Evolutionary conservation across 768 basidiomycete species (phyloP).

Genomic region (Filobasidium floriforme): DNA sequence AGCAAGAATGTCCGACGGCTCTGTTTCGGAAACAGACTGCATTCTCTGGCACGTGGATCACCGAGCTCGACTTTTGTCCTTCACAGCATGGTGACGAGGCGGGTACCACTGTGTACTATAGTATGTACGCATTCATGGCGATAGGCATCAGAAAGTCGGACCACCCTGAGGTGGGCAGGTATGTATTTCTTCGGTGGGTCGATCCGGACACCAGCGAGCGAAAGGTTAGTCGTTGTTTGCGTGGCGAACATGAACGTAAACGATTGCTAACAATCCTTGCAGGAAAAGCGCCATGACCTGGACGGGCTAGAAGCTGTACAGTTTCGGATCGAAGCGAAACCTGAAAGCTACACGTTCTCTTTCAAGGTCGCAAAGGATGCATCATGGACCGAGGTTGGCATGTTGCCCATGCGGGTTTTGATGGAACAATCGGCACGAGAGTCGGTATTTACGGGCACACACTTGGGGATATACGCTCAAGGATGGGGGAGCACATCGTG

Average conservation of each 20-base stretch:
- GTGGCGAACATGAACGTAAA: no score
- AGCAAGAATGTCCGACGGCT: constrained; percentile 16
- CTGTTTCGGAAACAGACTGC: constrained; percentile 24
- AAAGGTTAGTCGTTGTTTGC: no score
- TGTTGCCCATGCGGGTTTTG: not conserved
- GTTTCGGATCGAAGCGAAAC: no score
- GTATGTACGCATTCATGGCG: constrained; percentile 13
- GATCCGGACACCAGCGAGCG: no score
- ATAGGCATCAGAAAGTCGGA: constrained; percentile 16
- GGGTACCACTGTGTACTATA: constrained; percentile 16
- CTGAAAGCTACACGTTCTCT: no score
- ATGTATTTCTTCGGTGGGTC: no score
- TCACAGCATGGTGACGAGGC: constrained; percentile 19
- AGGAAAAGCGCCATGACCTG: no score
- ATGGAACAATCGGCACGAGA: constrained; percentile 2
- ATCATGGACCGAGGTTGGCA: no score
- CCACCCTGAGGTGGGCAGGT: not conserved
- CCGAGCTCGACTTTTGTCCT: constrained; percentile 14
- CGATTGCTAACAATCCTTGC: no score
- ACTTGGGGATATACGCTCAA: constrained; percentile 23
- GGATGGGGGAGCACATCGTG: constrained; percentile 18
- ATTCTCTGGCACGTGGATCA: constrained; percentile 13
- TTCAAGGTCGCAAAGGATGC: no score
- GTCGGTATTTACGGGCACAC: constrained; percentile 20
- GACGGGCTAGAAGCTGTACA: no score